Evolutionary conservation across 495 filamentous ascomycete species (phyloP).

Genomic region (Penicillium mononematosum): DNA sequence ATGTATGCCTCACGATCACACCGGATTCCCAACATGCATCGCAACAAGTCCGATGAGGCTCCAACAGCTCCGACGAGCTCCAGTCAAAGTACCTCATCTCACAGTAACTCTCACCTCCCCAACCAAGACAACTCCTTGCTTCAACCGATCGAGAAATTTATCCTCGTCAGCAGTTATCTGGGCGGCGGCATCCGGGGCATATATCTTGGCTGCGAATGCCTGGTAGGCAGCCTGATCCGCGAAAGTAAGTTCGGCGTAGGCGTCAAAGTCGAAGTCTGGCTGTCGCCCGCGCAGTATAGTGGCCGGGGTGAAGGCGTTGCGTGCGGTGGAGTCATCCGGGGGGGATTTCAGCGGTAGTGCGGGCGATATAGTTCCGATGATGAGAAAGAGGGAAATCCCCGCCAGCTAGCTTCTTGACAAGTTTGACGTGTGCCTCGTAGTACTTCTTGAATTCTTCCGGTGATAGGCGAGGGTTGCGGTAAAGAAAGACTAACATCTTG

Average conservation of each 20-base stretch:
- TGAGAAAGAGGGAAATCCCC: slow-evolving; percentile 24
- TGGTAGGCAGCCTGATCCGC: slow-evolving; percentile 30
- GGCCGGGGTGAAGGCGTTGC: slow-evolving; percentile 31
- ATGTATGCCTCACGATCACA: background rate
- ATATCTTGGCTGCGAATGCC: slow-evolving; percentile 26
- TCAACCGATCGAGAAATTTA: slow-evolving; percentile 32
- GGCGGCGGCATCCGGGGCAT: slow-evolving; percentile 22
- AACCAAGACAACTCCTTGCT: slow-evolving; percentile 26
- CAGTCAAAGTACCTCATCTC: slow-evolving; percentile 4
- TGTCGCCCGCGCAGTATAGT: slow-evolving; percentile 35
- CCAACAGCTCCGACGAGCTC: background rate
- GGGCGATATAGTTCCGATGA: slow-evolving; percentile 26
- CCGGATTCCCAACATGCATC: background rate
- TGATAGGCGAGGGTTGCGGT: slow-evolving; percentile 26
- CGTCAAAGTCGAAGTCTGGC: slow-evolving; percentile 41
- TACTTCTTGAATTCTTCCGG: slow-evolving; percentile 24
- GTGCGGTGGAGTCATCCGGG: slow-evolving; percentile 14
- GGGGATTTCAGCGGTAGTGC: slow-evolving; percentile 16
- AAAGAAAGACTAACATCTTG: slow-evolving; percentile 21
- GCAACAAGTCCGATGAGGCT: background rate
- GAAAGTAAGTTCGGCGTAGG: slow-evolving; percentile 36
- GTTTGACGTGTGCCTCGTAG: slow-evolving; percentile 23
- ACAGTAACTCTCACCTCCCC: slow-evolving; percentile 27
- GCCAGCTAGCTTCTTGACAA: slow-evolving; percentile 19
- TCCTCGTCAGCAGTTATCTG: slow-evolving; percentile 34